Evolutionary conservation across 768 basidiomycete genomes (phyloP).

Genomic region (Hypsizygus marmoreus): DNA sequence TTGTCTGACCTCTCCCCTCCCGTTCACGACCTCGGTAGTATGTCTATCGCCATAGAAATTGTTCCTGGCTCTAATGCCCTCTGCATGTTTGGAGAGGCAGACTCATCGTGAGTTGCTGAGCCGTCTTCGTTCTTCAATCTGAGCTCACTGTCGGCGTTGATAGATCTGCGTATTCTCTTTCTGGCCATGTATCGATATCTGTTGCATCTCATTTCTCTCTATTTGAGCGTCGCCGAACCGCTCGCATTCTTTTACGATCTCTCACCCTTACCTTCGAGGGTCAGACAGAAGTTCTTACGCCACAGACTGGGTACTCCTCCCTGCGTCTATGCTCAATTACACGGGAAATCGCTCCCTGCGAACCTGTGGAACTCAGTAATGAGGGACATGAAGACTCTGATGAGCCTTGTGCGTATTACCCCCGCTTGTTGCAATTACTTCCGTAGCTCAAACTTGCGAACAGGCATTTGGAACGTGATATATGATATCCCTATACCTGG

Average conservation of each 20-base stretch:
- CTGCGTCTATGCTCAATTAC: conserved; percentile 68
- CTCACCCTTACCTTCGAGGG: conserved; percentile 82
- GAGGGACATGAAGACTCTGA: conserved; percentile 61
- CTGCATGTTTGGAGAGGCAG: conserved; percentile 72
- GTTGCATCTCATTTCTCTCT: conserved; percentile 58
- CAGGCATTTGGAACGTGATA: conserved; percentile 68
- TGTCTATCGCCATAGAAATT: conserved; percentile 71
- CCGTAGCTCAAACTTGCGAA: conserved; percentile 1
- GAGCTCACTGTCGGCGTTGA: background rate
- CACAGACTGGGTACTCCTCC: conserved; percentile 65
- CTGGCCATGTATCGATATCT: conserved; percentile 74
- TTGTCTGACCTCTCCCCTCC: conserved; percentile 16
- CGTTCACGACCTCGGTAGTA: conserved; percentile 31
- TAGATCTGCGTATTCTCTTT: conserved; percentile 86
- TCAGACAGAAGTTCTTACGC: conserved; percentile 73
- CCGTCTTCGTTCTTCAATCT: background rate
- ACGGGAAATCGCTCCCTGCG: conserved; percentile 58
- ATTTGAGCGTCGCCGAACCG: conserved; percentile 53
- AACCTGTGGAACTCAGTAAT: conserved; percentile 62
- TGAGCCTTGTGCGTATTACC: conserved; percentile 46
- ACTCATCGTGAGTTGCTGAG: conserved; percentile 54
- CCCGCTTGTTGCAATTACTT: background rate
- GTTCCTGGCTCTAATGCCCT: conserved; percentile 56
- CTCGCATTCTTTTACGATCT: conserved; percentile 64
- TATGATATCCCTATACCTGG: conserved; percentile 88